Evolutionary conservation across 768 basidiomycete genomes (phyloP), one percentile per base, ranked within the genome.

Genomic region (Fomitopsis pulvina): DNA sequence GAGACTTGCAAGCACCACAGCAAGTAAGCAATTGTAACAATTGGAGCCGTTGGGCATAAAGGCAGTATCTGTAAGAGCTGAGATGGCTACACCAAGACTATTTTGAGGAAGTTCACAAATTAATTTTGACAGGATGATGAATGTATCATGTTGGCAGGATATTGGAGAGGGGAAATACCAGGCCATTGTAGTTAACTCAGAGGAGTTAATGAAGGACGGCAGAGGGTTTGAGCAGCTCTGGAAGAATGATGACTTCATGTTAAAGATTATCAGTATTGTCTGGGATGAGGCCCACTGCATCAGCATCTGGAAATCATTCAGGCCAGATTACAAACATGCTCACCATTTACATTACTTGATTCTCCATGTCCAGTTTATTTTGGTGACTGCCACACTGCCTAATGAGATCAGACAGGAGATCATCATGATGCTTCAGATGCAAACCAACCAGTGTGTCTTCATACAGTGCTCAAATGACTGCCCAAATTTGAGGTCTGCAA

Each of bases 241-340:
- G 55, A 56, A 61, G 38, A 51, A 57, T n/a, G 18, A 41, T 3
- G 25, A 30, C 9, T 68, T 69, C 45, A 55, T 51, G 1, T 38
- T 45, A 8, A 41, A 46, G 6, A 45, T 66, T 8, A 50, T 70
- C 7, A 55, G 57, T 52, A 48, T 69, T 18, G 60, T 63, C 7
- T 59, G 71, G 26, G 71, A 74, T 49, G 69, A 74, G 53, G 71
- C 56, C 0, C 71, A 74, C 42, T 71, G 71, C 48, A 60, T 70
- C n/a, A 66, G 60, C 16, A 55, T 65, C 42, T 72, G 72, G 72
- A 62, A 62, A 8, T 34, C 32, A 3, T 74, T 75, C 51, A 58
- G 68, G 1, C 58, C 55, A 3, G 65, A 68, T n/a, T 75, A 72
- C 46, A 37, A 28, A 18, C 47, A 60, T 9, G 25, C 67, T 1